A percentile compares a stretch with the other conserved stretches of the same genome.
phyloP scores from a whole-genome alignment of 306 rosid species.

The Castanospermum australe region DNA sequence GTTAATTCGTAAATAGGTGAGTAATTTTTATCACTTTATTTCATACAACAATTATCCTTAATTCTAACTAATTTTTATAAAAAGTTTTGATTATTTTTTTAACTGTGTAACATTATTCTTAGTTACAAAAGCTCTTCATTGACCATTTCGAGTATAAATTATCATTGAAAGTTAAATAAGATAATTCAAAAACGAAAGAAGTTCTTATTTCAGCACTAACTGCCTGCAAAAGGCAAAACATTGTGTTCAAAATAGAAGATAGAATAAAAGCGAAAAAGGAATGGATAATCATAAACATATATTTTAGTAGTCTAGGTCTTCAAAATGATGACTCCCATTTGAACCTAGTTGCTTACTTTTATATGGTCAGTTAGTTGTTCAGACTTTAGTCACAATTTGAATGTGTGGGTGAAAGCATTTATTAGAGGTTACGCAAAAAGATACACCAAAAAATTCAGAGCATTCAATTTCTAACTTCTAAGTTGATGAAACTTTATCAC shows the following conservation, averaged over 20 bases:
- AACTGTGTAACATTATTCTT: too few relatives aligned
- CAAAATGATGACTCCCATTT: neutral
- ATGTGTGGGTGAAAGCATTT: neutral
- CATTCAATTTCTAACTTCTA: neutral
- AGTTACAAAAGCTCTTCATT: too few relatives aligned
- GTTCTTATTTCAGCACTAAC: neutral
- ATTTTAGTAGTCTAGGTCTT: neutral
- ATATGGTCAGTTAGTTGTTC: neutral
- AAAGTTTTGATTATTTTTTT: too few relatives aligned
- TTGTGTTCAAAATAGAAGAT: neutral
- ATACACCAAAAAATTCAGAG: too few relatives aligned
- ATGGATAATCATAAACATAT: neutral
- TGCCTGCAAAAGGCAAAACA: slow-evolving; percentile 17
- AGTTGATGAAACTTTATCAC: neutral
- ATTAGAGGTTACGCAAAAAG: neutral
- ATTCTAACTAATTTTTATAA: too few relatives aligned
- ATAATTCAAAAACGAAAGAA: too few relatives aligned
- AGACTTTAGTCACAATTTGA: neutral
- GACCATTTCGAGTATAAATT: too few relatives aligned
- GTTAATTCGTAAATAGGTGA: too few relatives aligned
- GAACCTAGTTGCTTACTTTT: neutral
- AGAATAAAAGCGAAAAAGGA: neutral
- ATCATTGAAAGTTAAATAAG: too few relatives aligned
- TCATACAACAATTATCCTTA: too few relatives aligned
- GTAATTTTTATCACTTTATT: too few relatives aligned